phyloP scores from a whole-genome alignment of 495 filamentous ascomycete species.

The Alectoria sarmentosa region DNA sequence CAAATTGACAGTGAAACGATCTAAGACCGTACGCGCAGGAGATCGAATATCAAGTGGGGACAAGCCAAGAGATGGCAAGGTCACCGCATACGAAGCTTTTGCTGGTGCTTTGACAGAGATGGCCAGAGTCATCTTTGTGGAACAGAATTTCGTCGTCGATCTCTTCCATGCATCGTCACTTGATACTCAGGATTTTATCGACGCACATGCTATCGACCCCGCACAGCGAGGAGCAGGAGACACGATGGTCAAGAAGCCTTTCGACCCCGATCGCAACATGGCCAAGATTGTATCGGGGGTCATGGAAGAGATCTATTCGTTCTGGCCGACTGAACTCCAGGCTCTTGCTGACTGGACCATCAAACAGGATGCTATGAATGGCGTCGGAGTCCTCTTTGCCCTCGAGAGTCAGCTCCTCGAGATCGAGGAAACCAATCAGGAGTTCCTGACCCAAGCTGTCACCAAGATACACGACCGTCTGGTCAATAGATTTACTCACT shows the following conservation, averaged over 20 bases:
- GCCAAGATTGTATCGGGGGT: constrained; percentile 69
- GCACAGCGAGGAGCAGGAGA: constrained; percentile 61
- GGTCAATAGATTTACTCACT: constrained; percentile 70
- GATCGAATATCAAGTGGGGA: constrained; percentile 46
- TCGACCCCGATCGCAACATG: constrained; percentile 78
- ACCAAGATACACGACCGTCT: constrained; percentile 74
- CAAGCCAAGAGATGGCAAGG: constrained; percentile 56
- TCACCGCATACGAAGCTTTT: constrained; percentile 78
- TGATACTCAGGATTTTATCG: constrained; percentile 69
- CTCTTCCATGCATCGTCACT: constrained; percentile 87
- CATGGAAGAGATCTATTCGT: constrained; percentile 82
- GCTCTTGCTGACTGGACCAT: constrained; percentile 78
- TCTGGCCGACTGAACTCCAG: constrained; percentile 72
- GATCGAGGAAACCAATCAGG: constrained; percentile 82
- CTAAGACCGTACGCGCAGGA: constrained; percentile 72
- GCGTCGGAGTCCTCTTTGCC: constrained; percentile 76
- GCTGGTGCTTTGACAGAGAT: constrained; percentile 70
- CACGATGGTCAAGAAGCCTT: constrained; percentile 59
- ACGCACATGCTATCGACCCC: constrained; percentile 63
- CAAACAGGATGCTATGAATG: constrained; percentile 77
- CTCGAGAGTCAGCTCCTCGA: constrained; percentile 69
- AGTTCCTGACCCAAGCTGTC: constrained; percentile 73
- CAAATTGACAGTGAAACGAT: constrained; percentile 88
- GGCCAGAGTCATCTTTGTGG: constrained; percentile 69
- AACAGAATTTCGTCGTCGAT: constrained; percentile 91